Evolutionary conservation across 2,329 filamentous ascomycete species (phyloP).

Genomic region (Allantophomopsis lycopodina): DNA sequence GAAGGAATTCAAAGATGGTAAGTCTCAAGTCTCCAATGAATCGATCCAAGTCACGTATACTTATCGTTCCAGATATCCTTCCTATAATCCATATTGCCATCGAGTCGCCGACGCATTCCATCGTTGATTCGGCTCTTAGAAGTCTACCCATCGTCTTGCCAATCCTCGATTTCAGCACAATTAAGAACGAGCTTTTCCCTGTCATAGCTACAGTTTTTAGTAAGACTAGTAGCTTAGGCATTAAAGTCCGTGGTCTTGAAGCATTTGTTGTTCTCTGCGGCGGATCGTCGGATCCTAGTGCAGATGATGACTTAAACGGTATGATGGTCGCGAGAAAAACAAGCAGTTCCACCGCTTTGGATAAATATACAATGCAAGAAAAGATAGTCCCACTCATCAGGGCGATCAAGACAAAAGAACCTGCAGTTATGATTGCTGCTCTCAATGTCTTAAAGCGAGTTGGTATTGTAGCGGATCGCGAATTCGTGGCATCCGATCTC

Average conservation of each 20-base stretch:
- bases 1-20: conserved; percentile 89
- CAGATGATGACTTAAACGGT: conserved; percentile 58
- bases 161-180: conserved; percentile 86
- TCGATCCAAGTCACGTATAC: conserved; percentile 5
- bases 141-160: conserved; percentile 71
- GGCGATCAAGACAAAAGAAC: conserved; percentile 94
- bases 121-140: conserved; percentile 75
- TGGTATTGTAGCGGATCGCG: conserved; percentile 67
- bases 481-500: conserved; percentile 85
- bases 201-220: conserved; percentile 83
- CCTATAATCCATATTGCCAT: conserved; percentile 75
- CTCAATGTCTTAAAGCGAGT: conserved; percentile 76
- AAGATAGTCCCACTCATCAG: conserved; percentile 86
- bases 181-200: conserved; percentile 94
- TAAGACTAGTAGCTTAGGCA: conserved; percentile 82
- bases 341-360: conserved; percentile 64
- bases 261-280: conserved; percentile 86
- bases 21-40: conserved; percentile 15
- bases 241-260: conserved; percentile 86
- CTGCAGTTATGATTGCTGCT: conserved; percentile 91
- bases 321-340: conserved; percentile 38
- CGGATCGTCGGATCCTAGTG: conserved; percentile 40
- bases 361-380: conserved; percentile 97
- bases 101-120: conserved; percentile 75
- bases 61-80: conserved; percentile 53